Conservation (phyloP, 2,329 filamentous ascomycete genomes). For the Venturia effusa region DNA sequence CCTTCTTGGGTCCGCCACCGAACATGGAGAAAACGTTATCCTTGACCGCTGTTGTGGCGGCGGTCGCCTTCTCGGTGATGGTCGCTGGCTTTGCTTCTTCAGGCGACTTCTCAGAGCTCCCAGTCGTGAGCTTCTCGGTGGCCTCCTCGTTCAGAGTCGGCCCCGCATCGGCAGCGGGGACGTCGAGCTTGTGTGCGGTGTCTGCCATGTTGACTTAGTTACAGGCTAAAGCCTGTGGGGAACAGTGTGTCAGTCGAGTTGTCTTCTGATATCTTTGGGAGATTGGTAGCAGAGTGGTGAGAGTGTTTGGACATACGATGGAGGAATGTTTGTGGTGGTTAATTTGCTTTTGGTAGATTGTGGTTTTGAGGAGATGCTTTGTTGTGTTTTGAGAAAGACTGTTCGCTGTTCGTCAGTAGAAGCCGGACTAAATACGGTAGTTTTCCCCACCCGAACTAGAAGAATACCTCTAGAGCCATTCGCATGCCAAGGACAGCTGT, state of each 20-base stretch:
- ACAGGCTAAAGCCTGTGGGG: neutral
- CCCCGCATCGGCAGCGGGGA: constrained; percentile 16
- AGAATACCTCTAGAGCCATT: too few relatives aligned
- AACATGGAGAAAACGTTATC: constrained; percentile 92
- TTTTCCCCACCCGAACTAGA: too few relatives aligned
- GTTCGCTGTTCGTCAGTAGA: too few relatives aligned
- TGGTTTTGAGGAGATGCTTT: neutral
- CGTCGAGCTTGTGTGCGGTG: constrained; percentile 28
- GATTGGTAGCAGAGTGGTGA: neutral
- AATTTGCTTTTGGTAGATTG: neutral
- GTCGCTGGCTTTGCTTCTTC: constrained; percentile 38
- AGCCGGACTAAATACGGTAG: too few relatives aligned
- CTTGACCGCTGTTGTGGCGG: constrained; percentile 29
- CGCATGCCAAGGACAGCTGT: too few relatives aligned
- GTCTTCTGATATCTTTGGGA: neutral
- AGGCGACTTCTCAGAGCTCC: constrained; percentile 20
- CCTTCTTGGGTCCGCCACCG: constrained; percentile 92
- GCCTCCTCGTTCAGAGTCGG: constrained; percentile 27
- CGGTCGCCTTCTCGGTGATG: constrained; percentile 17
- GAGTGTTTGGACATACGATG: neutral
- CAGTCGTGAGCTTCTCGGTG: constrained; percentile 33
- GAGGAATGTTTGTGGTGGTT: neutral
- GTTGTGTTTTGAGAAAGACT: neutral
- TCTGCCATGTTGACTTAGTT: constrained; percentile 26
- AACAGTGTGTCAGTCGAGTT: neutral